Evolutionary conservation across 495 filamentous ascomycete genomes (phyloP).

Genomic region (Penicillium bialowiezense): DNA sequence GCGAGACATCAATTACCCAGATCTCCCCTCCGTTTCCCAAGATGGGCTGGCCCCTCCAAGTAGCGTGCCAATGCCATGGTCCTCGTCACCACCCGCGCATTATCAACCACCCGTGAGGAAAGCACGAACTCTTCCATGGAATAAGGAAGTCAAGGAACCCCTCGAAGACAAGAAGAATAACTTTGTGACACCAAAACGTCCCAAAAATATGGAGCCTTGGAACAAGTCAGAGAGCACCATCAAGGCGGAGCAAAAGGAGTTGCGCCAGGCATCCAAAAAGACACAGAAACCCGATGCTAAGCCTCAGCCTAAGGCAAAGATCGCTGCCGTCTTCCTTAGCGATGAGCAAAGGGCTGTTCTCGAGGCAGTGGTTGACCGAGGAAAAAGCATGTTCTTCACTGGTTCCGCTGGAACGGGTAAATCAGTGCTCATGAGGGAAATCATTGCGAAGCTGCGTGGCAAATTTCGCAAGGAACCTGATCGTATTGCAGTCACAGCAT

Average conservation of each 20-base stretch:
- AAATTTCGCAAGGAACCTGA: constrained; percentile 75
- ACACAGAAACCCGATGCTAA: constrained; percentile 29
- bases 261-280: constrained; percentile 61
- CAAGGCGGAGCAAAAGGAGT: constrained; percentile 76
- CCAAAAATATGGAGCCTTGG: constrained; percentile 61
- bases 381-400: constrained; percentile 94
- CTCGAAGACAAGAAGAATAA: constrained; percentile 22
- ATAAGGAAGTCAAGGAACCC: constrained; percentile 32
- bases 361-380: constrained; percentile 68
- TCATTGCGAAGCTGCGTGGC: constrained; percentile 73
- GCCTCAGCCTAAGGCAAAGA: constrained; percentile 30
- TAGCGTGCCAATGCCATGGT: constrained; percentile 59
- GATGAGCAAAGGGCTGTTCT: constrained; percentile 84
- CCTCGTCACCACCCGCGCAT: constrained; percentile 57
- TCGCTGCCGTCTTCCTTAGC: constrained; percentile 69
- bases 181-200: constrained; percentile 33
- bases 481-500: constrained; percentile 87
- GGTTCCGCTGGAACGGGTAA: constrained; percentile 97
- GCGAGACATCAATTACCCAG: constrained; percentile 39
- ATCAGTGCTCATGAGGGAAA: constrained; percentile 89
- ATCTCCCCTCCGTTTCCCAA: constrained; percentile 36
- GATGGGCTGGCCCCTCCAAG: constrained; percentile 40
- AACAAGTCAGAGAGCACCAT: constrained; percentile 77
- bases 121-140: constrained; percentile 57
- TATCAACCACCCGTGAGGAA: constrained; percentile 40